Evolutionary conservation across 202 grass and related monocot species (phyloP).

Genomic region (Schoenoplectus tabernaemontani): DNA sequence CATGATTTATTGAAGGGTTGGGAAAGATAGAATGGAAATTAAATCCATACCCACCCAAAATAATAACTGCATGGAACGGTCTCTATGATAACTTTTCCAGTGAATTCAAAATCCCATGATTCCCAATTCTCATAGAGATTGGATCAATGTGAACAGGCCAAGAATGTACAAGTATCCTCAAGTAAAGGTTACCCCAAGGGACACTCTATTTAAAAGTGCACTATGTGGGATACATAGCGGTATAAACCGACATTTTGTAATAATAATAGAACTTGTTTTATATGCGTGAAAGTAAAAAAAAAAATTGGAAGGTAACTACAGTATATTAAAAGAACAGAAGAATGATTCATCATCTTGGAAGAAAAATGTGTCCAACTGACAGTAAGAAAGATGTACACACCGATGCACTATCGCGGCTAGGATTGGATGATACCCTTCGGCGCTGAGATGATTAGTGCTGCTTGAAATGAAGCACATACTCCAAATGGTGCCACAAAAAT

Average conservation of each 20-base stretch:
- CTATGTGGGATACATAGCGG: neutral
- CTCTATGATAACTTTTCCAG: too few relatives aligned
- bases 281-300: neutral
- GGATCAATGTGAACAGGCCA: too few relatives aligned
- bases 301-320: neutral
- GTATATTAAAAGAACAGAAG: neutral
- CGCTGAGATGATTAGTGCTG: slow-evolving; percentile 25
- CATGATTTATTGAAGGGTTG: too few relatives aligned
- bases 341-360: neutral
- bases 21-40: too few relatives aligned
- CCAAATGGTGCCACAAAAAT: slow-evolving; percentile 74
- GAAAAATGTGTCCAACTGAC: neutral
- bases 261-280: neutral
- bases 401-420: slow-evolving; percentile 78
- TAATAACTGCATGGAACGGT: too few relatives aligned
- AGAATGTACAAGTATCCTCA: neutral
- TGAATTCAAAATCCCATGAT: too few relatives aligned
- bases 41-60: too few relatives aligned
- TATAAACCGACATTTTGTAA: neutral
- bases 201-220: neutral
- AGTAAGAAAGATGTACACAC: slow-evolving; percentile 35
- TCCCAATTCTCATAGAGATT: too few relatives aligned
- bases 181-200: neutral
- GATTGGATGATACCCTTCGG: slow-evolving; percentile 57
- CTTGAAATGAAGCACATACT: slow-evolving; percentile 87